Conservation (phyloP, 257 asterid species). For the Prunella vulgaris region DNA sequence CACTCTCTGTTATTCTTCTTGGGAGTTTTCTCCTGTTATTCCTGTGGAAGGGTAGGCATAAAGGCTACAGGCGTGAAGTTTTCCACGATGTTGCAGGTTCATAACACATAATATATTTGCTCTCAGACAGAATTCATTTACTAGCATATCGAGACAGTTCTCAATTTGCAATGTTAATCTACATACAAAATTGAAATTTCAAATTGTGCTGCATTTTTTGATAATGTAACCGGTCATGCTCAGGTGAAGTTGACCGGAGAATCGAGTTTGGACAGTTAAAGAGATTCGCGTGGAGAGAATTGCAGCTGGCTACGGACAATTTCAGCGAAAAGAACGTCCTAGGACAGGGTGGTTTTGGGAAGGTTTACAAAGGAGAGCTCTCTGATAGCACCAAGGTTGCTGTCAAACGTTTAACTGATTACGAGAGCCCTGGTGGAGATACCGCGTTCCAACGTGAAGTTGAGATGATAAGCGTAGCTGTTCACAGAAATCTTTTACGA, state of each 20-base stretch:
- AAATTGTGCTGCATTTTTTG: neutral
- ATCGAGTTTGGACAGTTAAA: conserved; percentile 88
- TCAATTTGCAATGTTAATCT: neutral
- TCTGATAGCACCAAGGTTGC: conserved; percentile 80
- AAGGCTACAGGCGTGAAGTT: conserved; percentile 64
- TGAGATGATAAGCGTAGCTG: conserved; percentile 98
- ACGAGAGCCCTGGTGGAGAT: conserved; percentile 93
- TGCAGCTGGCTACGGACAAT: conserved; percentile 84
- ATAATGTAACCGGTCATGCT: neutral
- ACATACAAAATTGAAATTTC: neutral
- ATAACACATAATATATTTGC: too few species aligned
- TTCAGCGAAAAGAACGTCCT: conserved; percentile 84
- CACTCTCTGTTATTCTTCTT: conserved; percentile 57
- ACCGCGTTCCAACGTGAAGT: conserved; percentile 95
- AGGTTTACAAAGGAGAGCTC: conserved; percentile 85
- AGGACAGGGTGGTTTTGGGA: conserved; percentile 98
- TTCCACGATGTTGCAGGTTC: conserved; percentile 88
- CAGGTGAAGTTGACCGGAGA: conserved; percentile 91
- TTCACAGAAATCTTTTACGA: conserved; percentile 79
- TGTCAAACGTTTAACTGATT: conserved; percentile 84
- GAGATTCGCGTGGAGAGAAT: conserved; percentile 91
- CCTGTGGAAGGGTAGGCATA: conserved; percentile 53
- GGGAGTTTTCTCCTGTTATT: conserved; percentile 51
- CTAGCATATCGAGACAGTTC: neutral
- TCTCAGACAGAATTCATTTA: too few species aligned